phyloP scores from a whole-genome alignment of 2,329 filamentous ascomycete genomes.

The Passalora sequoiae region DNA sequence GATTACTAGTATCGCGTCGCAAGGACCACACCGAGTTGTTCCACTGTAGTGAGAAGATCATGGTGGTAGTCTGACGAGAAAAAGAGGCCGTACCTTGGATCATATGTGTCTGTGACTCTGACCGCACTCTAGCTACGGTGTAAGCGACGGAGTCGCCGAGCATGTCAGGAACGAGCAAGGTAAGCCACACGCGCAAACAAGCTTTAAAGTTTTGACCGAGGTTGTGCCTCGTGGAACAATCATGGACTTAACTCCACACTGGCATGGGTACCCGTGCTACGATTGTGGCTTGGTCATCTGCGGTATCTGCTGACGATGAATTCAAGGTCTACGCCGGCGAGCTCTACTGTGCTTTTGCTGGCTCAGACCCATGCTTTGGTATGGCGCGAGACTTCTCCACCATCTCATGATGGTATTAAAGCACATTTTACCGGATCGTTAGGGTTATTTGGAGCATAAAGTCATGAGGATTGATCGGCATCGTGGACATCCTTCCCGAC shows the following conservation, averaged over 20 bases:
- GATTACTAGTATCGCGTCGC: too few relatives aligned
- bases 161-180: neutral
- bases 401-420: neutral
- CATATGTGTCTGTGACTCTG: slow-evolving; percentile 4
- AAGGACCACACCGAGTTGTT: too few relatives aligned
- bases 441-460: neutral
- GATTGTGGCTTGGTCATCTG: slow-evolving; percentile 1
- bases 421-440: neutral
- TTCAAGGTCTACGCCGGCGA: slow-evolving; percentile 2
- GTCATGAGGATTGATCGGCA: slow-evolving; percentile 9
- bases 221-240: too few relatives aligned
- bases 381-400: neutral
- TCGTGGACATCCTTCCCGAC: slow-evolving; percentile 14
- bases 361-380: neutral
- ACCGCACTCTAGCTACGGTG: slow-evolving; percentile 4
- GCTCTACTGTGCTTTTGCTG: neutral
- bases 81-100: slow-evolving; percentile 10
- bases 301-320: slow-evolving; percentile 3
- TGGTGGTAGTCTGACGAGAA: slow-evolving; percentile 6
- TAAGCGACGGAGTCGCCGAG: slow-evolving; percentile 6
- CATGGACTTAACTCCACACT: too few relatives aligned
- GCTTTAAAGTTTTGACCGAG: too few relatives aligned
- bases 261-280: slow-evolving; percentile 1
- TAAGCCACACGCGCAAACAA: slow-evolving; percentile 4
- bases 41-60: too few relatives aligned